phyloP scores from a whole-genome alignment of 768 basidiomycete species.

The Boletus rubescentipes region DNA sequence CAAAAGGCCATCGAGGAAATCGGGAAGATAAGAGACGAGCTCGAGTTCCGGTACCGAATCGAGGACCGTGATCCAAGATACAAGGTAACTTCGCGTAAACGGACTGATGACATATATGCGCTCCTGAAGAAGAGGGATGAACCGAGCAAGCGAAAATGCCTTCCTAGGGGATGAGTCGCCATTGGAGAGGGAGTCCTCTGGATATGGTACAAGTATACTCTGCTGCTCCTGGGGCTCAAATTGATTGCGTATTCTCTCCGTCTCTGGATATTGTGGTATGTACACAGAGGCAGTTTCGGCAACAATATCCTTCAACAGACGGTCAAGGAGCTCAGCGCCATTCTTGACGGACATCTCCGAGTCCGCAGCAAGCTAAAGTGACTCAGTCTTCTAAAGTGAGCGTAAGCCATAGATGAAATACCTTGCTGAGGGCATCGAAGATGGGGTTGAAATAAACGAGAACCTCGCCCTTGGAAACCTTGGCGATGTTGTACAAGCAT shows the following conservation, averaged over 20 bases:
- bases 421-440: conserved; percentile 96
- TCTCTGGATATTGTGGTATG: conserved; percentile 84
- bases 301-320: conserved; percentile 97
- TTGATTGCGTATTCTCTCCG: conserved; percentile 57
- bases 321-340: conserved; percentile 93
- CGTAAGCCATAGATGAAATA: conserved; percentile 33
- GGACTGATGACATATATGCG: conserved; percentile 95
- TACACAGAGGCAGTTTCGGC: conserved; percentile 95
- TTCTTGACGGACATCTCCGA: conserved; percentile 97
- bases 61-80: conserved; percentile 93
- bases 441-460: conserved; percentile 97
- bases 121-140: conserved; percentile 91
- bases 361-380: conserved; percentile 84
- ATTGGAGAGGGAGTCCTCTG: conserved; percentile 42
- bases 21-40: conserved; percentile 89
- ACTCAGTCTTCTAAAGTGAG: conserved; percentile 10
- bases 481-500: conserved; percentile 96
- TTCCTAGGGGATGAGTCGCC: conserved; percentile 47
- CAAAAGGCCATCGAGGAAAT: conserved; percentile 93
- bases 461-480: conserved; percentile 96
- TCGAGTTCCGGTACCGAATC: conserved; percentile 97
- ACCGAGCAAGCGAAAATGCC: conserved; percentile 92
- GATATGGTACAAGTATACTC: conserved; percentile 65
- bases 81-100: conserved; percentile 93
- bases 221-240: conserved; percentile 41